Base-by-base conservation (phyloP, 2,329 filamentous ascomycete genomes). In the Plenodomus biglobosus region DNA sequence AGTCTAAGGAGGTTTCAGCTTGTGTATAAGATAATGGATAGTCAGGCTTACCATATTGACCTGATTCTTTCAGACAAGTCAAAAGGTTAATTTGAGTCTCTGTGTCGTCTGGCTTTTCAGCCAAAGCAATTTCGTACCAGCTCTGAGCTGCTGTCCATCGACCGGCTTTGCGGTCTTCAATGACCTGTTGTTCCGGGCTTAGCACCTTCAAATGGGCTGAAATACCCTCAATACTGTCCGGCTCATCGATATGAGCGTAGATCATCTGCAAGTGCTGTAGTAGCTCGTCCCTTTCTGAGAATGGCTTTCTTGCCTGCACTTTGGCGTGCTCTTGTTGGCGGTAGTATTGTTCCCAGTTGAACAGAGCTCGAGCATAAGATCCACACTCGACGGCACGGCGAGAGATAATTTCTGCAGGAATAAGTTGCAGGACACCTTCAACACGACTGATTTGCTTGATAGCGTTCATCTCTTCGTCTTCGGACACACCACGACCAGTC, bases 241-340 rank as follows among this genome's bases (percentile, higher is more conserved):
- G 95, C 62, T 99, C 94, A 64, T 99, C 94, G 52, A 99, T 97
- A 61, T 96, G 88, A 1, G 90, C 90, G 71, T 99, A 99, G 16
- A 99, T 96, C 44, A 92, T 86, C 65, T 97, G 92, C 19, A 99
- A 76, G 52, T 86, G 84, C 58, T 90, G 84, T 50, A 95, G 82
- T 3, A 94, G 78, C 19, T 83, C 79, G 44, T 87, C 79, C 38
- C 78, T 67, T 40, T 77, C 79, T n/a, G 81, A 75, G 11, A 66
- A 56, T 18, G 84, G 80, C 2, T 78, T 76, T 1, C 75, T 70
- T 1, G 78, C 76, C 20, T 75, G 71, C 20, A 59, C 64, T 49
- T 71, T 74, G n/a, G 66, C 62, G 42, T 70, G 74, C 46, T 55
- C 55, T 38, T 74, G 72, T 59, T 85, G 79, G 22, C 86, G 82